Conservation (phyloP, 2,329 filamentous ascomycete species). For the Nannizziopsis barbatae region DNA sequence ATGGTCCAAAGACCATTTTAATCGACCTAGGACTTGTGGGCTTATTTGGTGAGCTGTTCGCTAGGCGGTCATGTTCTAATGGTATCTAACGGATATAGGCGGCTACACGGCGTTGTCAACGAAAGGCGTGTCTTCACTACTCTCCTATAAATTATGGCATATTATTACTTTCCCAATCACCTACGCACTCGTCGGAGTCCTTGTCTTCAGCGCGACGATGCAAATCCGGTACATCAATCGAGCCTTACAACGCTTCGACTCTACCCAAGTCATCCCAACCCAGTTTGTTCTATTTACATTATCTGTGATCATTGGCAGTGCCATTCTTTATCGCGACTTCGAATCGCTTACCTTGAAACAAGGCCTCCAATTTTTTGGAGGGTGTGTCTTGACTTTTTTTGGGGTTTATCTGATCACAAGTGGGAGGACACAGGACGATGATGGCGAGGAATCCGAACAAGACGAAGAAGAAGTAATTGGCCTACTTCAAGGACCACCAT, state of each 20-base stretch:
- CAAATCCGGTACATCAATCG: slow-evolving; percentile 95
- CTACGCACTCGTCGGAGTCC: slow-evolving; percentile 68
- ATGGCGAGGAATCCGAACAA: slow-evolving; percentile 53
- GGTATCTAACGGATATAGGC: slow-evolving; percentile 39
- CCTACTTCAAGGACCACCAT: slow-evolving; percentile 30
- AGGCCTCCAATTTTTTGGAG: slow-evolving; percentile 74
- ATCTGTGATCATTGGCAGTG: slow-evolving; percentile 88
- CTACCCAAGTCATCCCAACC: slow-evolving; percentile 93
- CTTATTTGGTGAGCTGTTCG: slow-evolving; percentile 60
- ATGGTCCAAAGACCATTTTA: slow-evolving; percentile 75
- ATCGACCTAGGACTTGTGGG: slow-evolving; percentile 90
- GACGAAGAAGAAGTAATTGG: slow-evolving; percentile 48
- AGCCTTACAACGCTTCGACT: slow-evolving; percentile 82
- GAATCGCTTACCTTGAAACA: slow-evolving; percentile 65
- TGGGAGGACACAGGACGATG: slow-evolving; percentile 51
- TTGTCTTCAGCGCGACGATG: slow-evolving; percentile 79
- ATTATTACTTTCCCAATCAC: slow-evolving; percentile 87
- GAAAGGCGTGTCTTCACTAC: slow-evolving; percentile 88
- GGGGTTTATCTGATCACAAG: slow-evolving; percentile 97
- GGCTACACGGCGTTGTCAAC: slow-evolving; percentile 95
- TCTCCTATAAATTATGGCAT: slow-evolving; percentile 80
- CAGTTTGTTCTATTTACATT: slow-evolving; percentile 96
- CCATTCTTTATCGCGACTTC: slow-evolving; percentile 88
- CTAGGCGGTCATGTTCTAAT: background rate
- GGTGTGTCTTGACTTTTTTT: slow-evolving; percentile 83